Base-by-base conservation (phyloP, 2,329 filamentous ascomycete species). In the Fusarium subglutinans region DNA sequence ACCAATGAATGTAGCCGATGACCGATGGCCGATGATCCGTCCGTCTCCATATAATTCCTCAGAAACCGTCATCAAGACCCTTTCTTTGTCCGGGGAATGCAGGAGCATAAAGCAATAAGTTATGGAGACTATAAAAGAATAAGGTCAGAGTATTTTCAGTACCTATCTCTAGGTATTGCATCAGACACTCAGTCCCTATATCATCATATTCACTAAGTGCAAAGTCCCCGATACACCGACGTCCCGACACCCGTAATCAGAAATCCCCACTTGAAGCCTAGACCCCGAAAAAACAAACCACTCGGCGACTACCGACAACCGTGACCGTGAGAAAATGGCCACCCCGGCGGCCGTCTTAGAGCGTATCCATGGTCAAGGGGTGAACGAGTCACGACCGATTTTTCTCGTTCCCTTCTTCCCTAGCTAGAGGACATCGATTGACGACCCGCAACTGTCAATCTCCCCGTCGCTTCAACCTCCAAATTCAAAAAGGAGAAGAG, bases 271-370 rank as follows among this genome's bases (percentile, higher is more conserved):
- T 50, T 43, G 22, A 1, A 33, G 18, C 13, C n/a, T 33, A 18
- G 20, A 18, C 35, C n/a, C 15, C 14, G 3, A 35, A 35, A 35
- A 17, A 17, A 35, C 30, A 53, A 63, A 47, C 55, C 45, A 70
- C 57, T 37, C 60, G 28, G 44, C 43, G 38, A 58, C 72, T 70
- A 57, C 74, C 74, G 74, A 76, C 72, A 75, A 41, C 72, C 68
- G 73, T 43, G 24, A 33, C 72, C 66, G 63, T 37, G 22, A 37
- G 51, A 57, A 56, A 66, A 72, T 75, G 72, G 70, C 68, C 74
- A 68, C 71, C 62, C 73, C 73, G 75, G 75, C 69, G 73, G 68
- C 74, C 75, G 73, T 66, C 48, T 47, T 54, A 43, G 57, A 59
- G 26, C 68, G 57, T 30, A 69, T 47, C 45, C 64, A 48, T 61